Conservation (phyloP, 2,329 filamentous ascomycete species). For the Calonectria honghensis region DNA sequence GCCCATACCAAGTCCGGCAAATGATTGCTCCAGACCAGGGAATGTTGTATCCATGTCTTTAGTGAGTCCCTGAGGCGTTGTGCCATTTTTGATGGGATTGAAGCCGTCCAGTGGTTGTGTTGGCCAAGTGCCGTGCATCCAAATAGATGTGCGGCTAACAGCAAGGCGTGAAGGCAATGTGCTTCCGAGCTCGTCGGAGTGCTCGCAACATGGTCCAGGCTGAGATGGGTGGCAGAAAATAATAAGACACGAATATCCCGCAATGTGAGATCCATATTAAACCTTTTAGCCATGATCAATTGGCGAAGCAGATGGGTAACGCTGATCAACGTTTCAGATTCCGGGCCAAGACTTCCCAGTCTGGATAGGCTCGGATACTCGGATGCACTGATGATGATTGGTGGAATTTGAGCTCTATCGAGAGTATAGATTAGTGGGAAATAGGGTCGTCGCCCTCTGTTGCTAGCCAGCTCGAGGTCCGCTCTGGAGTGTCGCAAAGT, state of each 20-base stretch:
- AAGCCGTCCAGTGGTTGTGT: slow-evolving; percentile 15
- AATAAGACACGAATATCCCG: slow-evolving; percentile 24
- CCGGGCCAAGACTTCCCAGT: slow-evolving; percentile 16
- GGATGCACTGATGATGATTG: neutral
- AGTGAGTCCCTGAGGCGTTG: slow-evolving; percentile 9
- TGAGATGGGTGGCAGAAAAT: slow-evolving; percentile 13
- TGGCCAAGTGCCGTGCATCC: slow-evolving; percentile 12
- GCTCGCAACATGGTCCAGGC: slow-evolving; percentile 7
- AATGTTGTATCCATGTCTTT: neutral
- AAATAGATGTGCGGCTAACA: slow-evolving; percentile 25
- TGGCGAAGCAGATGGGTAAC: slow-evolving; percentile 11
- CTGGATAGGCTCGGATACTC: neutral
- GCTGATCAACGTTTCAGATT: neutral
- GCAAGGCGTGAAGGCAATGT: neutral
- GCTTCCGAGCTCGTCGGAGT: slow-evolving; percentile 15
- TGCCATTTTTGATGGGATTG: neutral
- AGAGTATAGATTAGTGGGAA: slow-evolving; percentile 25
- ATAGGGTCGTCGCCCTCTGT: neutral
- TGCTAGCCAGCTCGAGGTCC: slow-evolving; percentile 27
- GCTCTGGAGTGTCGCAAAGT: neutral
- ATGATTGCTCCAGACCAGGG: slow-evolving; percentile 6
- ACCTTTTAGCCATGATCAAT: slow-evolving; percentile 17
- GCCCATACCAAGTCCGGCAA: slow-evolving; percentile 26
- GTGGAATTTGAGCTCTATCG: neutral
- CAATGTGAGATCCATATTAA: slow-evolving; percentile 26